Base-by-base conservation (phyloP, 192 early-diverging fungal species). In the Coemansia sp. region DNA sequence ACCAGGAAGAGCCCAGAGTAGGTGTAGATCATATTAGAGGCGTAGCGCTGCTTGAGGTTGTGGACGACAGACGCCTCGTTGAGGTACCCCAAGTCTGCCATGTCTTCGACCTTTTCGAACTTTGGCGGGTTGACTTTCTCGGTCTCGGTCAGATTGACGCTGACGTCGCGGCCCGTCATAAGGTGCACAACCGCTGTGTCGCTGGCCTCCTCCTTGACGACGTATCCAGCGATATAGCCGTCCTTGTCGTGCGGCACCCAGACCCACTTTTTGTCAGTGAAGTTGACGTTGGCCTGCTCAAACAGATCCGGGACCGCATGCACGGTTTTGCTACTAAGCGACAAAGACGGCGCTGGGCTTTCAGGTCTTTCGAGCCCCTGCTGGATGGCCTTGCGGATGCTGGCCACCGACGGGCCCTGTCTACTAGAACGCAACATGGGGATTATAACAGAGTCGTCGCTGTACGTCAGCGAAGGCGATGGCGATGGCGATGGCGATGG, bases 1-100 rank as follows among this genome's bases (percentile, higher is more conserved):
- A 99, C 97, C 80, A 97, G 85, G 82, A 99, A 99, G 29, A 99
- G 88, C 17, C 97, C 97, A n/a, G 95, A 98, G 72, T 99, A 99
- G 42, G 97, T 99, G 79, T 99, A 99, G 63, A 98, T 96, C 66
- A 92, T 74, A 66, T 98, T 92, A 19, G 90, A 87, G 8, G 89
- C 85, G 70, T 97, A 99, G 57, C 97, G 86, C 69, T 94, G 85
- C 35, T 90, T 84, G 20, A 99, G 84, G 70, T 99, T 99, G 84
- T 99, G 95, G n/a, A 97, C 89, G 10, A 99, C 97, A 5, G 95
- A 98, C 8, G 97, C 92, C 65, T 96, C 95, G 83, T 99, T 99
- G 46, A 99, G 85, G 76, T 95, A 90, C 13, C 94, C 95, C 61
- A 99, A 71, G 49, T 97, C 94, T 19, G 97, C 97, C 96, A 99